Conservation (phyloP, 148 eudicot genomes). For the Amaranthus palmeri region DNA sequence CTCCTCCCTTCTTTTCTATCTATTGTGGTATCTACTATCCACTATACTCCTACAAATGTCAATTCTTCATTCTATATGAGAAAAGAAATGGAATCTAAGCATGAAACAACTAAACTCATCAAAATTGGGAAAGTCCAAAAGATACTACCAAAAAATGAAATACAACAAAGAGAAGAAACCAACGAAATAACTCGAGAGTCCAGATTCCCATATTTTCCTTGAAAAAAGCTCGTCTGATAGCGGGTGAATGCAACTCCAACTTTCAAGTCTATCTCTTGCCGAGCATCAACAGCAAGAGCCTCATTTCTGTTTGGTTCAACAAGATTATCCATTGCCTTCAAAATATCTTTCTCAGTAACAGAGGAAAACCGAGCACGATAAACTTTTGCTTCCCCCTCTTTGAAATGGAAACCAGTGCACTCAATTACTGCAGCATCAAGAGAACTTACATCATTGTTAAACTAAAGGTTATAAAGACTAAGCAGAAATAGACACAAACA, state of each 20-base stretch:
- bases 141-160: conserved; percentile 14
- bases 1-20: too few species aligned
- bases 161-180: conserved; percentile 37
- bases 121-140: background rate
- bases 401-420: conserved; percentile 64
- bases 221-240: conserved; percentile 82
- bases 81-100: background rate
- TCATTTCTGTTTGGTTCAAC: conserved; percentile 80
- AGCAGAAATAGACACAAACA: conserved; percentile 4
- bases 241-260: conserved; percentile 97
- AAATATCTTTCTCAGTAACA: conserved; percentile 75
- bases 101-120: background rate
- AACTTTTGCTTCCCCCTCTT: conserved; percentile 46
- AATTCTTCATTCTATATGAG: background rate
- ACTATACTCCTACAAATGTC: too few species aligned
- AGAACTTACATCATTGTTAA: conserved; percentile 5
- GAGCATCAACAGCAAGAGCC: conserved; percentile 93
- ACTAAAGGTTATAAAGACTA: background rate
- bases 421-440: conserved; percentile 65
- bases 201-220: conserved; percentile 96
- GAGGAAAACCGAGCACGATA: conserved; percentile 93
- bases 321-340: conserved; percentile 78
- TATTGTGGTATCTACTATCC: too few species aligned
- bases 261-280: conserved; percentile 97
- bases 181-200: conserved; percentile 97